A percentile compares a stretch with the other conserved stretches of the same genome.
Conservation (phyloP, 148 eudicot species). For the Rhododendron vialii region DNA sequence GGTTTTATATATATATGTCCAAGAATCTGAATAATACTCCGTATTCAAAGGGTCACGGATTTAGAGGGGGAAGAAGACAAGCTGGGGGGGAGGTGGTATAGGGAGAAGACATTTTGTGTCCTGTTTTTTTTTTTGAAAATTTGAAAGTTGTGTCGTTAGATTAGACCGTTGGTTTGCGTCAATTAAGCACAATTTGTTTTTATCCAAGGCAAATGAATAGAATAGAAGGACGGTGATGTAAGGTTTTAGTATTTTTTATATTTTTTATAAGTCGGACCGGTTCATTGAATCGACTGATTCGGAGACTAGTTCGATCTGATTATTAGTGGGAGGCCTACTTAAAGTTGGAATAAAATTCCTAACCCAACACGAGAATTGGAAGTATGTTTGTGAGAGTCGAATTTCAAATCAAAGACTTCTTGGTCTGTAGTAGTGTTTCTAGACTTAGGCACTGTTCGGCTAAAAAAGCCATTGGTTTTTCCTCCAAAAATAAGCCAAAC, state of each 20-base stretch:
- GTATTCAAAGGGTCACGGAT: background rate
- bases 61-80: constrained; percentile 3
- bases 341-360: too few species aligned
- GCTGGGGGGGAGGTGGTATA: constrained; percentile 10
- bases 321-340: too few species aligned
- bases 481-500: too few species aligned
- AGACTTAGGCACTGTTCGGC: too few species aligned
- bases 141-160: constrained; percentile 6
- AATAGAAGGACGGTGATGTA: background rate
- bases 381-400: too few species aligned
- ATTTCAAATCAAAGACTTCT: too few species aligned
- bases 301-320: background rate
- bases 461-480: too few species aligned
- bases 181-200: background rate
- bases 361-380: too few species aligned
- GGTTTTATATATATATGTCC: background rate
- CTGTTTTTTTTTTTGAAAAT: constrained; percentile 13
- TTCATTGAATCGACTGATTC: background rate
- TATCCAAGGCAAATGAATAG: constrained; percentile 8
- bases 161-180: constrained; percentile 27
- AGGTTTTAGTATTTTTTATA: too few species aligned
- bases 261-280: background rate
- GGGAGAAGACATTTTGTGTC: background rate
- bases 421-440: too few species aligned
- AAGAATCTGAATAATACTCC: background rate